Conservation (phyloP, 257 asterid species). For the Primulina tabacum region DNA sequence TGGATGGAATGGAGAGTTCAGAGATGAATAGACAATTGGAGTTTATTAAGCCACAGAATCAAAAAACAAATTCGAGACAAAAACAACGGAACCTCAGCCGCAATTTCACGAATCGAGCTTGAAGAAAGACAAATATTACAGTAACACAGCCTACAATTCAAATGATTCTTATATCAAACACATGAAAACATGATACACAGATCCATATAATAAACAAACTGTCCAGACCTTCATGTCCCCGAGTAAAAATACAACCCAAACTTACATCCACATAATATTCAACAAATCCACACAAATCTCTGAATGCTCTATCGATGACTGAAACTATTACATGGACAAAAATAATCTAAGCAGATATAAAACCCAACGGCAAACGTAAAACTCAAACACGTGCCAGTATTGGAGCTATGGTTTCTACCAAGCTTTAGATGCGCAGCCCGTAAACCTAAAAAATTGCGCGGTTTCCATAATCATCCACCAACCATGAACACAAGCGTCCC, state of each 20-base stretch:
- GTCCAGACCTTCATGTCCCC: constrained; percentile 1
- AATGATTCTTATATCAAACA: constrained; percentile 28
- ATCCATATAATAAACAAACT: constrained; percentile 25
- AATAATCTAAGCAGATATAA: constrained; percentile 17
- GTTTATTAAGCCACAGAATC: neutral
- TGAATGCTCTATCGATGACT: neutral
- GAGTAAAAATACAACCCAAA: constrained; percentile 3
- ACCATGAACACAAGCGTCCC: constrained; percentile 25
- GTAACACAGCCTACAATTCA: constrained; percentile 10
- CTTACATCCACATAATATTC: constrained; percentile 19
- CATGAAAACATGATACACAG: constrained; percentile 20
- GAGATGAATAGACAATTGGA: constrained; percentile 1
- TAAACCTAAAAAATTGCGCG: constrained; percentile 45
- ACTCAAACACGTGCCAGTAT: constrained; percentile 26
- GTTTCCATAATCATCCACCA: constrained; percentile 31
- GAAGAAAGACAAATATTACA: constrained; percentile 2
- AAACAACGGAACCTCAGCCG: constrained; percentile 7
- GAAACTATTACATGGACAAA: constrained; percentile 24
- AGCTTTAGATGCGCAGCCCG: constrained; percentile 20
- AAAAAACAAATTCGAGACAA: neutral
- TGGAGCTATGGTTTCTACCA: constrained; percentile 24
- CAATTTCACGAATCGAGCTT: constrained; percentile 6
- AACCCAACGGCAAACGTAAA: constrained; percentile 18
- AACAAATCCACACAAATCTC: constrained; percentile 19
- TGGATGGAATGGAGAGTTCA: neutral